Base-by-base conservation (phyloP, 495 filamentous ascomycete species). In the Penicilliopsis zonata region DNA sequence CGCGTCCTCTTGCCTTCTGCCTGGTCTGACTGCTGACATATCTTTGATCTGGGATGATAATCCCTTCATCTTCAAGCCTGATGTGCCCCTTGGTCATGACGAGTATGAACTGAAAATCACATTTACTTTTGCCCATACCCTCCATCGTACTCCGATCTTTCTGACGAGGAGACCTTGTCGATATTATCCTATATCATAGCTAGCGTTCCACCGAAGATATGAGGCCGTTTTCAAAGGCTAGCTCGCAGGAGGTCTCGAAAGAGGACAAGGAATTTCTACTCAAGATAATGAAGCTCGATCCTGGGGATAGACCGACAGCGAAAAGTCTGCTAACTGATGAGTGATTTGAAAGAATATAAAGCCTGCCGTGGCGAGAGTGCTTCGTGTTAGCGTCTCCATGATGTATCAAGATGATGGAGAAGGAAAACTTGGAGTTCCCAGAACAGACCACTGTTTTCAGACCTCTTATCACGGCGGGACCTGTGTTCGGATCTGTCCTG, bases 101-200 rank as follows among this genome's bases (percentile, higher is more conserved):
- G 49, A 49, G 17, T 66, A 66, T 38, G 49, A 59, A 30, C 17
- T 61, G 2, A 51, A 59, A 21, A 63, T 31, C 37, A 53, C 40
- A 30, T 38, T 28, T 59, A 38, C 33, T 66, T 66, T 36, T 55
- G 63, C 16, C 63, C 63, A 30, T 65, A 53, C 33, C 59, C 63
- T 13, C 27, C 18, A 5, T 50, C 47, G 21, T 64, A 60, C 25
- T 16, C 30, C 17, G 55, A 57, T 7, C 39, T 57, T 30, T 23
- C 13, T 14, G 24, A 16, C 9, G 7, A 7, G 26, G 23, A 42
- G 18, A 19, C 37, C 5, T 36, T 34, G 38, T 19, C 36, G 28
- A 27, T 34, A 5, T 21, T 44, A 27, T 22, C 30, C 20, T 34
- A 32, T 24, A 29, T 40, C 13, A 43, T 39, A 36, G 20, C 35